Percentiles rank a stretch among this genome's conserved stretches.
phyloP scores from a whole-genome alignment of 2,329 filamentous ascomycete genomes.

The Seiridium cupressi region DNA sequence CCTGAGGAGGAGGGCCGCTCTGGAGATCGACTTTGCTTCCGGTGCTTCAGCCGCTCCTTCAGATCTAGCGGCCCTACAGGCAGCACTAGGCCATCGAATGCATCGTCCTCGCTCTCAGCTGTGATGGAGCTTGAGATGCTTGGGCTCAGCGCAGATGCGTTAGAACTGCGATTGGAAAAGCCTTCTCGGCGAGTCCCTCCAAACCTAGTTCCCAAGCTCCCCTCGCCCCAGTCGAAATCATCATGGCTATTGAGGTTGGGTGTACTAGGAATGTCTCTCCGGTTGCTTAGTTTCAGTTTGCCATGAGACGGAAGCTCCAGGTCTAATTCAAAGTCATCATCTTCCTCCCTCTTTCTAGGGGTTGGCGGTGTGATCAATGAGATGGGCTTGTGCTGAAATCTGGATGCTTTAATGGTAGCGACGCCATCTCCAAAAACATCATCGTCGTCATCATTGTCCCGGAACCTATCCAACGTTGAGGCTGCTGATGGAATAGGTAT shows the following conservation, averaged over 20 bases:
- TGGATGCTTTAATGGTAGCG: conserved; percentile 69
- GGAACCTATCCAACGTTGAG: conserved; percentile 62
- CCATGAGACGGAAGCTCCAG: conserved; percentile 69
- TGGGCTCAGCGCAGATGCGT: conserved; percentile 84
- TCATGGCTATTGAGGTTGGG: conserved; percentile 60
- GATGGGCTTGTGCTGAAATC: conserved; percentile 24
- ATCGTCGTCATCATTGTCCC: conserved; percentile 59
- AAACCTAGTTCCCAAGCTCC: conserved; percentile 86
- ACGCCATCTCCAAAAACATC: conserved; percentile 61
- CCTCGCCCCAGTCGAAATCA: conserved; percentile 92
- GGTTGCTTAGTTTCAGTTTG: conserved; percentile 62
- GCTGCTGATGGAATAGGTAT: conserved; percentile 39
- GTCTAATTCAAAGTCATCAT: conserved; percentile 71
- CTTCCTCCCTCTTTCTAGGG: conserved; percentile 44
- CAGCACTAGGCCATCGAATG: conserved; percentile 83
- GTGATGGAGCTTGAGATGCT: conserved; percentile 91
- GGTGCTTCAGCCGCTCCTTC: conserved; percentile 70
- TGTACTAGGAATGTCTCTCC: conserved; percentile 61
- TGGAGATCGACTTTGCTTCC: conserved; percentile 61
- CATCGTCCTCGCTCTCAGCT: conserved; percentile 89
- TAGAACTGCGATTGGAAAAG: conserved; percentile 81
- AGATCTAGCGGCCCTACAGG: conserved; percentile 84
- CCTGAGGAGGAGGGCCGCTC: conserved; percentile 43
- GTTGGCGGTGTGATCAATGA: conserved; percentile 53
- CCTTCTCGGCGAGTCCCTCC: conserved; percentile 80